phyloP scores from a whole-genome alignment of 2,329 filamentous ascomycete genomes.

The Scedosporium aurantiacum region DNA sequence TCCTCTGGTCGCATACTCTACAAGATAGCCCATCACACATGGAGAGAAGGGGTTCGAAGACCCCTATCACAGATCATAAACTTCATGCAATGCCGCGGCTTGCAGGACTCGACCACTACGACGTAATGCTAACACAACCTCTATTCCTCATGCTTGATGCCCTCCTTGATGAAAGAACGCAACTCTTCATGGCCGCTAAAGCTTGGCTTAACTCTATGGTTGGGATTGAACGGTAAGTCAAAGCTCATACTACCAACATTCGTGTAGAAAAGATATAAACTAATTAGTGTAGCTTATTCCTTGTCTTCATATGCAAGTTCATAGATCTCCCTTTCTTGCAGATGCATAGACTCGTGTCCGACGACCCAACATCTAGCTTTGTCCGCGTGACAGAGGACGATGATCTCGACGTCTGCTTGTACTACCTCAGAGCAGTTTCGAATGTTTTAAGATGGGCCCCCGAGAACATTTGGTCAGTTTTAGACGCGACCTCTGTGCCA shows the following conservation, averaged over 20 bases:
- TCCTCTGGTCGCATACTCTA: constrained; percentile 73
- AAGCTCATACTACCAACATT: neutral
- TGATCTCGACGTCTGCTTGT: constrained; percentile 65
- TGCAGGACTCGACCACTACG: constrained; percentile 50
- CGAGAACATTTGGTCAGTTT: constrained; percentile 57
- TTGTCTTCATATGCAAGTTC: constrained; percentile 49
- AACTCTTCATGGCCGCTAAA: constrained; percentile 65
- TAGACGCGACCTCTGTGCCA: constrained; percentile 51
- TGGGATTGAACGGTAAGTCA: constrained; percentile 48
- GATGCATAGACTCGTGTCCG: neutral
- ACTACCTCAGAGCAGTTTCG: constrained; percentile 65
- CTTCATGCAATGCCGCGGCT: constrained; percentile 23
- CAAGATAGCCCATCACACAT: constrained; percentile 40
- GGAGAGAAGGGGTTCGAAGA: constrained; percentile 39
- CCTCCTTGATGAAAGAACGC: constrained; percentile 59
- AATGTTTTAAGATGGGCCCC: constrained; percentile 61
- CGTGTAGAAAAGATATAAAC: neutral
- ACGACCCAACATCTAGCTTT: neutral
- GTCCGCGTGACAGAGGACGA: constrained; percentile 38
- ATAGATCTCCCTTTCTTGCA: constrained; percentile 42
- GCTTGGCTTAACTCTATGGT: constrained; percentile 65
- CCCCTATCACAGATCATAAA: constrained; percentile 22
- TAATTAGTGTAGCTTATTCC: constrained; percentile 38
- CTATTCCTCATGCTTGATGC: constrained; percentile 73
- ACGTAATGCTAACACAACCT: constrained; percentile 68